Evolutionary conservation across 2,329 filamentous ascomycete species (phyloP).

Genomic region (Apiospora kogelbergensis): DNA sequence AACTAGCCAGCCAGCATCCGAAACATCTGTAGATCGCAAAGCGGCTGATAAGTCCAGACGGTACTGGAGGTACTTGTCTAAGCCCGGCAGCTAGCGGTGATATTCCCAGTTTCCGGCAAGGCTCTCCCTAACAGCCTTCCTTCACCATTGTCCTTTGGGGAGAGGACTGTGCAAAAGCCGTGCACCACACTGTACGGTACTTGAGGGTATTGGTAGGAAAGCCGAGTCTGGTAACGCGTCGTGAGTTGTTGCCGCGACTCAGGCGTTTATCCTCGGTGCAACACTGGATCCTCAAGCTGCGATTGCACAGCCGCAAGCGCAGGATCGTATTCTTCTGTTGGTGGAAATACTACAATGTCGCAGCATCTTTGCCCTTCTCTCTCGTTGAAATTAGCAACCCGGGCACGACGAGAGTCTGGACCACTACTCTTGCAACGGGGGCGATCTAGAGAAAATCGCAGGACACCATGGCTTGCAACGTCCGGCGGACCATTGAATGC

Average conservation of each 20-base stretch:
- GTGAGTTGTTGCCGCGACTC: constrained; percentile 1
- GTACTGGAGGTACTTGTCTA: background rate
- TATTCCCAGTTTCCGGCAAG: background rate
- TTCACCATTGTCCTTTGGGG: background rate
- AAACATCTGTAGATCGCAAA: background rate
- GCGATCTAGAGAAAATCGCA: background rate
- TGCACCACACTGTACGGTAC: background rate
- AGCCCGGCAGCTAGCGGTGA: background rate
- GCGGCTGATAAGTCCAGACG: background rate
- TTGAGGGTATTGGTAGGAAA: too few relatives aligned
- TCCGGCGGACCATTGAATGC: background rate
- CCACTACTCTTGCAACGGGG: constrained; percentile 1
- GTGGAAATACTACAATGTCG: constrained; percentile 1
- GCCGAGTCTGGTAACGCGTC: background rate
- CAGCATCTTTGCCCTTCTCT: background rate
- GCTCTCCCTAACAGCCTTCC: background rate
- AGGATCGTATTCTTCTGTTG: background rate
- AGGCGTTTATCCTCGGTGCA: constrained; percentile 1
- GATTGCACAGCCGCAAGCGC: constrained; percentile 1
- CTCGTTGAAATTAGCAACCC: background rate
- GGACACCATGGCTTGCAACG: constrained; percentile 4
- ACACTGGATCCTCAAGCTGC: background rate
- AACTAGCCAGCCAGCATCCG: background rate
- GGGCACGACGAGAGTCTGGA: background rate
- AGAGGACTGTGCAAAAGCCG: background rate